Evolutionary conservation across 2,329 filamentous ascomycete species (phyloP).

Genomic region (Stenocarpella maydis): DNA sequence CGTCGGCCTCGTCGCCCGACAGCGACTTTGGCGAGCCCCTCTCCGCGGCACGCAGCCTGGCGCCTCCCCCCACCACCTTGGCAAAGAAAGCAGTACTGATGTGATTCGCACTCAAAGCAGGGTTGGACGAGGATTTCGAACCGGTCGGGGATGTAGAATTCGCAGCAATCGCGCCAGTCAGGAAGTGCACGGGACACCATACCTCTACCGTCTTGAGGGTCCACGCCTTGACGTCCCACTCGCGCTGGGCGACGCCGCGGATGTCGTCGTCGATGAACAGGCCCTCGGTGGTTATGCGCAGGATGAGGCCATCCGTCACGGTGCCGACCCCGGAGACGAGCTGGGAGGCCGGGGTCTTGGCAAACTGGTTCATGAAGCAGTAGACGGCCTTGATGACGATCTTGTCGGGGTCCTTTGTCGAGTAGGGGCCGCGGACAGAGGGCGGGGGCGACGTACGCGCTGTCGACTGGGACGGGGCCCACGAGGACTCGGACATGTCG

Average conservation of each 20-base stretch:
- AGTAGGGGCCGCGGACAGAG: slow-evolving; percentile 79
- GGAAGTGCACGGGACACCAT: slow-evolving; percentile 75
- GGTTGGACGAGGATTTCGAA: slow-evolving; percentile 46
- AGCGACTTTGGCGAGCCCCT: slow-evolving; percentile 60
- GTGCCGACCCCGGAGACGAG: slow-evolving; percentile 83
- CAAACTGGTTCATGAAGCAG: slow-evolving; percentile 87
- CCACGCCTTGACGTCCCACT: slow-evolving; percentile 99
- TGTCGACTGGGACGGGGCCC: slow-evolving; percentile 84
- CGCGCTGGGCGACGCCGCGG: slow-evolving; percentile 87
- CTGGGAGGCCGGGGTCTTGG: slow-evolving; percentile 89
- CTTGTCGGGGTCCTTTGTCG: slow-evolving; percentile 92
- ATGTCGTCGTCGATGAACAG: slow-evolving; percentile 98
- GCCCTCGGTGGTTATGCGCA: slow-evolving; percentile 92
- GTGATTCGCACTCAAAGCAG: slow-evolving; percentile 40
- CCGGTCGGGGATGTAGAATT: slow-evolving; percentile 47
- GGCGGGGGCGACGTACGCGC: slow-evolving; percentile 84
- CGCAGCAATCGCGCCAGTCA: slow-evolving; percentile 53
- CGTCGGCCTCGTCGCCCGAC: slow-evolving; percentile 71
- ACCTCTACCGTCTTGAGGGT: slow-evolving; percentile 93
- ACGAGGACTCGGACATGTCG: slow-evolving; percentile 84
- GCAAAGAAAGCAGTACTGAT: slow-evolving; percentile 52
- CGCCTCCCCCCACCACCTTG: slow-evolving; percentile 55
- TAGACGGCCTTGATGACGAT: slow-evolving; percentile 95
- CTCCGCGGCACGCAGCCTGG: slow-evolving; percentile 54
- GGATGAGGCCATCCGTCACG: slow-evolving; percentile 90